phyloP scores from a whole-genome alignment of 805 yeast genomes.

The Candida alai region DNA sequence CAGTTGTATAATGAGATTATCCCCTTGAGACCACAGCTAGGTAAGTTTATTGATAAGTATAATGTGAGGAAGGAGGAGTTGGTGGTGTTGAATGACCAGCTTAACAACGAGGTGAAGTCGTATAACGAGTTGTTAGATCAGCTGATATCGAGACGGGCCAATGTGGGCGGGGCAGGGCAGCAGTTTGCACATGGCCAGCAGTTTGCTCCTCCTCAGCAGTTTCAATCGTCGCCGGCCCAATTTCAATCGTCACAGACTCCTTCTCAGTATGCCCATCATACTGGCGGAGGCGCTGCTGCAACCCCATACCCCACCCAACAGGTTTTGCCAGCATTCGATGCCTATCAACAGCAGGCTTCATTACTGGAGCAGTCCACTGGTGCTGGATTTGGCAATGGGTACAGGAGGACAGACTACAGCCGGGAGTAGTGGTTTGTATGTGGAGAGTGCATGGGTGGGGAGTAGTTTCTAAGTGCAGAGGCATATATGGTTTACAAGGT shows the following conservation, averaged over 20 bases:
- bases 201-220: not conserved
- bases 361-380: conserved; percentile 34
- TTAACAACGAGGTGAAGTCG: conserved; percentile 61
- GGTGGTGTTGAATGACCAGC: conserved; percentile 62
- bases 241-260: too few species aligned
- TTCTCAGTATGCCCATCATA: not conserved
- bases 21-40: conserved; percentile 70
- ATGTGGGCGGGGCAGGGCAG: conserved; percentile 4
- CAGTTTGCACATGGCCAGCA: conserved; percentile 6
- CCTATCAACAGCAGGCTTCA: conserved; percentile 2
- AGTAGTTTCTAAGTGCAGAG: too few species aligned
- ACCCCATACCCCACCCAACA: conserved; percentile 9
- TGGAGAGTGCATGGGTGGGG: too few species aligned
- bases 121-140: conserved; percentile 69
- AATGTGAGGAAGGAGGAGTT: conserved; percentile 76
- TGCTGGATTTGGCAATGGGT: conserved; percentile 39
- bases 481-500: too few species aligned
- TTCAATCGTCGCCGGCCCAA: too few species aligned
- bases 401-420: too few species aligned
- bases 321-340: not conserved
- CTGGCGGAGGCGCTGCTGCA: not conserved
- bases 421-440: too few species aligned
- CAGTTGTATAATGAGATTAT: conserved; percentile 67
- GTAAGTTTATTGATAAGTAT: conserved; percentile 73
- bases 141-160: conserved; percentile 22